Percentiles rank a stretch among this genome's conserved stretches.
phyloP scores from a whole-genome alignment of 768 basidiomycete species.

The Tephrocybe sp. region DNA sequence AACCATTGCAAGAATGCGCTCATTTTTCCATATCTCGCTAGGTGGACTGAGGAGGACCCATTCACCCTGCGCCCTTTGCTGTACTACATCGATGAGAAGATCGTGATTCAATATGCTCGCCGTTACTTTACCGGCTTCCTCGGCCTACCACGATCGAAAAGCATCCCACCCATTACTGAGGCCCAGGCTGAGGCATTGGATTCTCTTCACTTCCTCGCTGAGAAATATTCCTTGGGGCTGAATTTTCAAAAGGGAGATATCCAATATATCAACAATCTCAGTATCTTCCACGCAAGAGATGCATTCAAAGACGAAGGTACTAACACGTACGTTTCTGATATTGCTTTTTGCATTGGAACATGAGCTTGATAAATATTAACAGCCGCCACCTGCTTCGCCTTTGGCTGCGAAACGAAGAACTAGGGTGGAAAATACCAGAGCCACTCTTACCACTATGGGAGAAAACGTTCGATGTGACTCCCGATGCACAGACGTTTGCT shows the following conservation, averaged over 20 bases:
- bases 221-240: conserved; percentile 40
- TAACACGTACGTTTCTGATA: conserved; percentile 35
- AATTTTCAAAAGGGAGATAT: conserved; percentile 51
- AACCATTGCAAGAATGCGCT: not conserved
- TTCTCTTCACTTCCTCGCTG: conserved; percentile 42
- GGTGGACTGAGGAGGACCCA: conserved; percentile 35
- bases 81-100: conserved; percentile 36
- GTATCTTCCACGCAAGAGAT: conserved; percentile 44
- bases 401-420: conserved; percentile 17
- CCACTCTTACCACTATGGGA: conserved; percentile 15
- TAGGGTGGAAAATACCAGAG: conserved; percentile 13
- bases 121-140: conserved; percentile 40
- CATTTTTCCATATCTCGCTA: conserved; percentile 15
- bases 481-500: conserved; percentile 15
- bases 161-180: conserved; percentile 48
- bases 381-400: conserved; percentile 16
- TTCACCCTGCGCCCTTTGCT: conserved; percentile 38
- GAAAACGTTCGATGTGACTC: conserved; percentile 13
- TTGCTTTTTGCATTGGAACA: not conserved
- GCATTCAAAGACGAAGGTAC: conserved; percentile 39
- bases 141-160: conserved; percentile 28
- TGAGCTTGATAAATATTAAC: not conserved
- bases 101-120: conserved; percentile 47
- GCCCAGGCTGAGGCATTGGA: conserved; percentile 50
- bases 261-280: conserved; percentile 48